Conservation (phyloP, 192 early-diverging fungal genomes). For the Coemansia sp. region DNA sequence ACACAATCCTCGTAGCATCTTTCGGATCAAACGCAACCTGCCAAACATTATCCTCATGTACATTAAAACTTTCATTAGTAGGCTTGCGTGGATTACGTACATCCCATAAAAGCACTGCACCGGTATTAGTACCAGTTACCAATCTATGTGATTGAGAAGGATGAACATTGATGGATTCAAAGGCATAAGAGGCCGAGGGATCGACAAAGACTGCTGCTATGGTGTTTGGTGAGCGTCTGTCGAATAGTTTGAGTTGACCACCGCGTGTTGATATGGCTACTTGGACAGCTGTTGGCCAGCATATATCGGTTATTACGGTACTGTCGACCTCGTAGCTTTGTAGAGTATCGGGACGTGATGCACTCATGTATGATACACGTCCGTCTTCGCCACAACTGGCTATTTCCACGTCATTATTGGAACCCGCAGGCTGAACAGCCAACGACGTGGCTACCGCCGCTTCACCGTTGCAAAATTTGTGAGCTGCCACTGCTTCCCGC, state of each 20-base stretch:
- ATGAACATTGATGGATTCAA: constrained; percentile 50
- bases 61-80: constrained; percentile 28
- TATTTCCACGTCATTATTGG: constrained; percentile 22
- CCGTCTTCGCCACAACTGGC: constrained; percentile 57
- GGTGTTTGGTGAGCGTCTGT: constrained; percentile 28
- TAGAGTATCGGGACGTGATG: constrained; percentile 29
- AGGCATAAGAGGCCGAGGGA: constrained; percentile 10
- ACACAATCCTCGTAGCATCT: constrained; percentile 31
- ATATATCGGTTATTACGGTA: constrained; percentile 40
- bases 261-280: constrained; percentile 39
- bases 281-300: constrained; percentile 49
- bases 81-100: constrained; percentile 39
- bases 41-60: constrained; percentile 47
- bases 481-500: constrained; percentile 36
- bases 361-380: constrained; percentile 15
- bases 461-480: constrained; percentile 34
- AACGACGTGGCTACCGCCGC: constrained; percentile 34
- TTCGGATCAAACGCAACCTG: constrained; percentile 45
- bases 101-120: constrained; percentile 50
- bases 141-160: constrained; percentile 53
- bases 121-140: constrained; percentile 45
- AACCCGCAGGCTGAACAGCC: constrained; percentile 25
- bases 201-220: constrained; percentile 42
- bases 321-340: constrained; percentile 42
- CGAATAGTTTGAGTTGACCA: constrained; percentile 54